These are phyloP conservation scores for Ceratobasidium sp. DNA, from an alignment of 1,284 basidiomycete species.

Conservation along the genomic window DNA sequence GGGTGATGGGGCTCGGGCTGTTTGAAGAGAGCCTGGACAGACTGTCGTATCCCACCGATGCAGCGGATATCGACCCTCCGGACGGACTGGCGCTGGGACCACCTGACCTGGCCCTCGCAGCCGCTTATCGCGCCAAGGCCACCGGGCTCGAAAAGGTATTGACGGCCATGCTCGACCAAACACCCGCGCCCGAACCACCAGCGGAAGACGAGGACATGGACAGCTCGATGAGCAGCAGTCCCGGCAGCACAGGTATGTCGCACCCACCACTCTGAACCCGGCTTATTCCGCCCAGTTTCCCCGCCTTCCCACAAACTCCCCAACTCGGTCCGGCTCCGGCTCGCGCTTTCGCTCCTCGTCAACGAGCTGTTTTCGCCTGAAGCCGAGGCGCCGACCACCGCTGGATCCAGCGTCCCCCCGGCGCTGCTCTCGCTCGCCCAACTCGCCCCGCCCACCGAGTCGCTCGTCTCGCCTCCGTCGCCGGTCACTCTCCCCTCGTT, in stretches of 20 bases:
- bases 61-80: conserved; percentile 64
- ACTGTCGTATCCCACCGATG: conserved; percentile 19
- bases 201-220: conserved; percentile 50
- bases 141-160: conserved; percentile 81
- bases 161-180: conserved; percentile 74
- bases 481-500: conserved; percentile 28
- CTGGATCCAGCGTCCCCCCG: conserved; percentile 29
- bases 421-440: conserved; percentile 24
- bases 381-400: conserved; percentile 4
- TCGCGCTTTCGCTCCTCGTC: conserved; percentile 71
- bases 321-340: conserved; percentile 76
- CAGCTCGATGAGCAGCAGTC: conserved; percentile 49
- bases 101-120: conserved; percentile 54
- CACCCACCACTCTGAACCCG: conserved; percentile 46
- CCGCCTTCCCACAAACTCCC: conserved; percentile 67
- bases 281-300: conserved; percentile 40
- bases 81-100: conserved; percentile 56
- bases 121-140: conserved; percentile 67
- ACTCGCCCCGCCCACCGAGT: conserved; percentile 2
- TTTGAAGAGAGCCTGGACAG: conserved; percentile 31
- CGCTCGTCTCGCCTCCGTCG: neutral
- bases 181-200: conserved; percentile 61
- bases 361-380: conserved; percentile 72
- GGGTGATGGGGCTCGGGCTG: conserved; percentile 31
- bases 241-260: conserved; percentile 47